Percentiles rank a stretch among this genome's conserved stretches.
phyloP scores from a whole-genome alignment of 2,329 filamentous ascomycete species.

The Cladophialophora chaetospira region DNA sequence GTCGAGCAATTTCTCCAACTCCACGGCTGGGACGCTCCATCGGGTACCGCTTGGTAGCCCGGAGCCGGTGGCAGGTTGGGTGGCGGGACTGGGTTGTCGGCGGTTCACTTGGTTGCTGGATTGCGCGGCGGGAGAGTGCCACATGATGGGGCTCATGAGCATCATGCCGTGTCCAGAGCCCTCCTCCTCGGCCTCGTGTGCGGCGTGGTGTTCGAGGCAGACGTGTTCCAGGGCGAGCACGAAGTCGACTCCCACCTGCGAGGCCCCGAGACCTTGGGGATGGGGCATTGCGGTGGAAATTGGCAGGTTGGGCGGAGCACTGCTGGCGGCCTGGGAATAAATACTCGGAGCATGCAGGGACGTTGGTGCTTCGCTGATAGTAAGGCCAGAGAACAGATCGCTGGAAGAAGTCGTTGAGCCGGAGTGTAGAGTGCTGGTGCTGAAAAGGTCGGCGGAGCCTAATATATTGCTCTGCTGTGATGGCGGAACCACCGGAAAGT shows the following conservation, averaged over 20 bases:
- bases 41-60: constrained; percentile 22
- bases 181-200: constrained; percentile 21
- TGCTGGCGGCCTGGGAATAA: constrained; percentile 8
- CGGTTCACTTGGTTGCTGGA: too few species aligned
- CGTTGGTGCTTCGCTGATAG: constrained; percentile 13
- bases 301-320: not conserved
- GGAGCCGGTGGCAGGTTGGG: constrained; percentile 7
- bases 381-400: constrained; percentile 10
- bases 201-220: constrained; percentile 33
- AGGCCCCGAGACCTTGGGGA: constrained; percentile 35
- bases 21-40: constrained; percentile 35
- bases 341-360: constrained; percentile 9
- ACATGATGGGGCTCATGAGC: constrained; percentile 35
- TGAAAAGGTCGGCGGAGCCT: constrained; percentile 2
- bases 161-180: constrained; percentile 36
- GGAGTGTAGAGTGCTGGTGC: constrained; percentile 4
- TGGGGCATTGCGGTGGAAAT: constrained; percentile 24
- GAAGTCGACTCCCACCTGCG: constrained; percentile 38
- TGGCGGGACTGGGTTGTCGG: not conserved
- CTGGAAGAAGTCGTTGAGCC: constrained; percentile 13
- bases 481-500: not conserved
- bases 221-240: constrained; percentile 37
- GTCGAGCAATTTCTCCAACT: constrained; percentile 36
- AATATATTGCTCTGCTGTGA: not conserved
- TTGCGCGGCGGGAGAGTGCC: constrained; percentile 8